These are phyloP conservation scores for Flueggea neowawraea DNA, from an alignment of 441 rosid genomes.

Conservation along the genomic window DNA sequence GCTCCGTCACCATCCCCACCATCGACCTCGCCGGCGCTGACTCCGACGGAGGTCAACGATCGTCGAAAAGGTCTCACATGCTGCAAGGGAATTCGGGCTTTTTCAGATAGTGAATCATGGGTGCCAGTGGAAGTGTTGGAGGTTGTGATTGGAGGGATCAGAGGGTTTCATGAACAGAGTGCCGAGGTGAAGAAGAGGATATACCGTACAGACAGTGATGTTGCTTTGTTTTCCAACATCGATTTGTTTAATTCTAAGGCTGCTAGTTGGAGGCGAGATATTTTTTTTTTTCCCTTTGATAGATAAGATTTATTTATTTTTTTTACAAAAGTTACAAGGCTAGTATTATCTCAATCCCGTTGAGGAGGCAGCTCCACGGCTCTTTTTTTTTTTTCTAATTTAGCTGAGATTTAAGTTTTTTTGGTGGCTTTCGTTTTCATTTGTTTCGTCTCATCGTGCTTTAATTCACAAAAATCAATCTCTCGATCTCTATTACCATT, in stretches of 20 bases:
- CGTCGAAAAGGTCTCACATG: constrained; percentile 24
- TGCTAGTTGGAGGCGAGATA: constrained; percentile 55
- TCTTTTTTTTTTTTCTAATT: no score
- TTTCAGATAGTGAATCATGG: constrained; percentile 60
- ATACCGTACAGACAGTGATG: constrained; percentile 30
- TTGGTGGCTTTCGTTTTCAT: neutral
- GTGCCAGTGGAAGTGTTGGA: constrained; percentile 33
- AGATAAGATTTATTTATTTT: no score
- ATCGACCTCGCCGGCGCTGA: constrained; percentile 36
- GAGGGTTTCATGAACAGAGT: constrained; percentile 44
- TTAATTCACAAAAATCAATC: no score
- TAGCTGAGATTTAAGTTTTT: neutral
- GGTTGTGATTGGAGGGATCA: constrained; percentile 23
- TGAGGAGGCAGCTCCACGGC: no score
- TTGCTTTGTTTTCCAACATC: constrained; percentile 37
- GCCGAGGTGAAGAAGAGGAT: constrained; percentile 32
- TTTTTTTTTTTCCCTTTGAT: neutral
- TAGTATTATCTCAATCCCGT: neutral
- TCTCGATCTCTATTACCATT: neutral
- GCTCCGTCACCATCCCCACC: constrained; percentile 26
- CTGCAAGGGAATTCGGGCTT: constrained; percentile 44
- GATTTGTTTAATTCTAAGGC: constrained; percentile 44
- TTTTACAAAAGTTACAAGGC: neutral
- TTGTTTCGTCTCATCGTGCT: neutral
- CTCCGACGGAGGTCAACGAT: constrained; percentile 10